Evolutionary conservation across 106 monocot species (phyloP), one percentile per base, ranked within the genome.

Genomic region (Acorus gramineus): DNA sequence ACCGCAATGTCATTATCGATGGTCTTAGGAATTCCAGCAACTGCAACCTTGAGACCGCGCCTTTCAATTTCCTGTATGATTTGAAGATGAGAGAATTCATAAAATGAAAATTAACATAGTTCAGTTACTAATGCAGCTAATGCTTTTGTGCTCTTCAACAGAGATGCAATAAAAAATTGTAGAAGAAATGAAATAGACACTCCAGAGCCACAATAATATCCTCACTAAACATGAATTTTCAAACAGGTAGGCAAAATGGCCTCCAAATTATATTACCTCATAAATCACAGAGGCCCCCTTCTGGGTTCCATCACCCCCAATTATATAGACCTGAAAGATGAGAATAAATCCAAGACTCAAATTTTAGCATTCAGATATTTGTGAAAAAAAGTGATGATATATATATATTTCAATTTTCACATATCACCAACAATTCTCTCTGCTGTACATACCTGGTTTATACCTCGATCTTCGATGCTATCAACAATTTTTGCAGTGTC

Each of bases 241-340:
- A 28, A 28, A 28, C 28, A 28, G 28, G 28, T 28, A 28, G 28
- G 28, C 28, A 28, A 28, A 28, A 9, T 43, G 44, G 42, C 28
- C 53, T 4, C 0, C 14, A 51, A 61, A 14, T 60, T 59, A 68
- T 69, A 59, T 46, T 84, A 87, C 92, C 84, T 87, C 82, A 76
- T 71, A 92, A 65, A 92, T 87, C 11, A 64, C 60, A 57, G 76
- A 81, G 4, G 92, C 87, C n/a, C 87, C 92, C 62, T 92, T 92
- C 65, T 92, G 92, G 42, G 87, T 92, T 75, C 92, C 92, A 73
- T 92, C 92, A 45, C 87, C 92, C 59, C 92, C 92, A 63, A 92
- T 87, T 66, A 92, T 87, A 55, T 85, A 92, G 14, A 92, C 87
- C 93, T 93, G 66, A 11, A 43, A 64, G 51, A 12, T 54, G 14